Evolutionary conservation across 352 stramenopile species (phyloP).

Genomic region (Globisporangium paddicum): DNA sequence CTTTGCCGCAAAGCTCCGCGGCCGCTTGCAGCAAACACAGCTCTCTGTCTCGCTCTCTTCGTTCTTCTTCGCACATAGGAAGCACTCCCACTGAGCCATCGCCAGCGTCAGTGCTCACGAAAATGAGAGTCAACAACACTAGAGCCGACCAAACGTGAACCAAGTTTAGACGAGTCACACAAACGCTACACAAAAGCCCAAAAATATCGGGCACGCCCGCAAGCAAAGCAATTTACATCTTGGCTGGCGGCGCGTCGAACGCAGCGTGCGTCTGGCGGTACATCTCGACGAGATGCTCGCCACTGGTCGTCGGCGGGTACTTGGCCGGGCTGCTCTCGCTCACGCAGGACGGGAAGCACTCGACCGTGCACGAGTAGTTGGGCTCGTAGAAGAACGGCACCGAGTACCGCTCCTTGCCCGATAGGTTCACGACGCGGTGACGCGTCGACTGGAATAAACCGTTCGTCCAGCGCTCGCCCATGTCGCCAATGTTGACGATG

Average conservation of each 20-base stretch:
- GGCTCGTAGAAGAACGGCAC: slow-evolving; percentile 79
- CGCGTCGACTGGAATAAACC: slow-evolving; percentile 56
- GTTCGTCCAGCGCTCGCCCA: slow-evolving; percentile 75
- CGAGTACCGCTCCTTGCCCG: slow-evolving; percentile 62
- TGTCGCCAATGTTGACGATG: slow-evolving; percentile 73
- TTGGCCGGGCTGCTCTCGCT: slow-evolving; percentile 38
- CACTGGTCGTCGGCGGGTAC: slow-evolving; percentile 65
- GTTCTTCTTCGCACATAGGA: slow-evolving; percentile 12
- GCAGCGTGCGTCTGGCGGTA: slow-evolving; percentile 68
- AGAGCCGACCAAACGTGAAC: neutral
- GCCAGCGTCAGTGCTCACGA: neutral
- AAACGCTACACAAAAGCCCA: neutral
- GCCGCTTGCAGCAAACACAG: slow-evolving; percentile 10
- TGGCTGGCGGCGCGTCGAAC: slow-evolving; percentile 24
- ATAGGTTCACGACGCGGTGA: slow-evolving; percentile 60
- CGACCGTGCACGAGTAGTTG: slow-evolving; percentile 62
- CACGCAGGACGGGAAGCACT: slow-evolving; percentile 58
- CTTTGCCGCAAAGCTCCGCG: slow-evolving; percentile 6
- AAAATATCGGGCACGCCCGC: no score
- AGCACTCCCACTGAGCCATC: slow-evolving; percentile 6
- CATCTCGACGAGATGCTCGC: slow-evolving; percentile 69
- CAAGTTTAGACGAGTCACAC: neutral
- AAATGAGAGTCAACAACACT: neutral
- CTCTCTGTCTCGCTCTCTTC: neutral
- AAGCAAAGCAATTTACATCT: neutral